phyloP scores from a whole-genome alignment of 768 basidiomycete species.

The Butyriboletus loyo region DNA sequence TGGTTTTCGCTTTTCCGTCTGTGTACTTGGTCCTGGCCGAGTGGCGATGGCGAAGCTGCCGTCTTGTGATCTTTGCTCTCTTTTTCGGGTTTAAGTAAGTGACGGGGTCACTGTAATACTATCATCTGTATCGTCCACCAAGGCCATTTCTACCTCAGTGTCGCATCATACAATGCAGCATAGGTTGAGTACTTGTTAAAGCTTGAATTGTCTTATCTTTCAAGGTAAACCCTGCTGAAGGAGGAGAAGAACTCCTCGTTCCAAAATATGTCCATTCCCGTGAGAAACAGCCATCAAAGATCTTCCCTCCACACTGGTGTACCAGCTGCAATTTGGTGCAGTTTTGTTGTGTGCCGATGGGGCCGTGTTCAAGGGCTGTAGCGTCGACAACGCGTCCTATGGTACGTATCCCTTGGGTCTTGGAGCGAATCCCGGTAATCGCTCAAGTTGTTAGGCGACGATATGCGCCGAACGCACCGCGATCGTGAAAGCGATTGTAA shows the following conservation, averaged over 20 bases:
- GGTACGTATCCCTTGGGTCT: constrained; percentile 45
- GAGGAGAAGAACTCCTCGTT: too few relatives aligned
- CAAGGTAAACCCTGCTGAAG: too few relatives aligned
- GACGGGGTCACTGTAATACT: background rate
- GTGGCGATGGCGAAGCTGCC: too few relatives aligned
- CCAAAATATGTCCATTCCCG: constrained; percentile 45
- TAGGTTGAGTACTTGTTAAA: too few relatives aligned
- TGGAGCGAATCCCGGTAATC: background rate
- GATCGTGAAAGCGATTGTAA: constrained; percentile 87
- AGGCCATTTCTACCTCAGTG: too few relatives aligned
- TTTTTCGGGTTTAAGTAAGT: background rate
- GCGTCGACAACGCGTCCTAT: constrained; percentile 92
- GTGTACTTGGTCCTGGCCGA: too few relatives aligned
- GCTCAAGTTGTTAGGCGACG: constrained; percentile 50
- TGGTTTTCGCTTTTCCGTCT: too few relatives aligned
- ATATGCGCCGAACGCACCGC: constrained; percentile 97
- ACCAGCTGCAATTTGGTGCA: constrained; percentile 39
- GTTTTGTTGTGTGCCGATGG: too few relatives aligned
- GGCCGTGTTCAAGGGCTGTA: too few relatives aligned
- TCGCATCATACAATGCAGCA: too few relatives aligned
- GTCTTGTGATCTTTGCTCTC: background rate
- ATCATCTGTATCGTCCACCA: too few relatives aligned
- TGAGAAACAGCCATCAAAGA: constrained; percentile 42
- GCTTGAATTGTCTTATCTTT: too few relatives aligned
- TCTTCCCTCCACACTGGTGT: background rate